Evolutionary conservation across 2,329 filamentous ascomycete species (phyloP).

Genomic region (Teratosphaeria pseudoeucalypti): DNA sequence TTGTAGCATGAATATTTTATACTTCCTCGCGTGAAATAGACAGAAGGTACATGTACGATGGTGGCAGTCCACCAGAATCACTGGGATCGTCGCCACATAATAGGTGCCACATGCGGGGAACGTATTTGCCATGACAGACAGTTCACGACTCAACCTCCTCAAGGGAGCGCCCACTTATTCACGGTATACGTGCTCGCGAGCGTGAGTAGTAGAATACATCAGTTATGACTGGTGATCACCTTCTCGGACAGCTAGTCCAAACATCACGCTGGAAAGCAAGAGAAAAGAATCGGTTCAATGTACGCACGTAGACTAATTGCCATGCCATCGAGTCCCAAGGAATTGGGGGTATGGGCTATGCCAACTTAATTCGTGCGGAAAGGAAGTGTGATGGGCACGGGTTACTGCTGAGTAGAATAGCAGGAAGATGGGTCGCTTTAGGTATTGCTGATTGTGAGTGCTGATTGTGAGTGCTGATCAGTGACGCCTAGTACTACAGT

Average conservation of each 20-base stretch:
- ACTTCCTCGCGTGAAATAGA: too few relatives aligned
- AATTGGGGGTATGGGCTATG: constrained; percentile 45
- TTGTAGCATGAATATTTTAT: too few relatives aligned
- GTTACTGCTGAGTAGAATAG: neutral
- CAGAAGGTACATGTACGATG: too few relatives aligned
- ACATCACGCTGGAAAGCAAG: neutral
- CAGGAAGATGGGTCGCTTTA: neutral
- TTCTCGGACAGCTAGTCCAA: neutral
- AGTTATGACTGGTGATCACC: neutral
- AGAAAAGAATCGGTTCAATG: constrained; percentile 37
- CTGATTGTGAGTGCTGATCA: neutral
- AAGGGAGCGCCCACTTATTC: neutral
- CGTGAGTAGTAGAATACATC: neutral
- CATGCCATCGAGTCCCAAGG: constrained; percentile 57
- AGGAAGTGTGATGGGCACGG: neutral
- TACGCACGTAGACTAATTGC: constrained; percentile 97
- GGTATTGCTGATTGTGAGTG: too few relatives aligned
- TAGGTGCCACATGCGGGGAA: neutral
- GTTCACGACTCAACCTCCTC: neutral
- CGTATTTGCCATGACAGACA: neutral
- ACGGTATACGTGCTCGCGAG: neutral
- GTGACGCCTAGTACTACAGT: neutral
- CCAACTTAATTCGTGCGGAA: constrained; percentile 73
- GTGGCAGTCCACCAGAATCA: too few relatives aligned
- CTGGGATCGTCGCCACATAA: too few relatives aligned